Percentiles rank a stretch among this genome's conserved stretches.
phyloP scores from a whole-genome alignment of 805 yeast species.

The Yamadazyma laniorum region DNA sequence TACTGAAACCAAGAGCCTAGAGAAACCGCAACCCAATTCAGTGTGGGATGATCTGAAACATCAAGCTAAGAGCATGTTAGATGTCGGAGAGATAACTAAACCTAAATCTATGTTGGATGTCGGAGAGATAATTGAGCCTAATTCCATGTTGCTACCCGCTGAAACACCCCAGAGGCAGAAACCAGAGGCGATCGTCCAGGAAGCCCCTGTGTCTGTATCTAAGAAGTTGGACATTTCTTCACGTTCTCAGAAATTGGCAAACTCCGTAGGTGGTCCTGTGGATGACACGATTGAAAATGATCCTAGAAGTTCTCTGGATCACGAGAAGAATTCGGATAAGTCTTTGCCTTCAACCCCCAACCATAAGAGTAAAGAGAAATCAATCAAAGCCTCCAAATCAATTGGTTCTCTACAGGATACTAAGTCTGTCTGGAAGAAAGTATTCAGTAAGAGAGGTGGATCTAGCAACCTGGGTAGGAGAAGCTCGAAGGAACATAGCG shows the following conservation, averaged over 20 bases:
- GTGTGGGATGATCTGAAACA: slow-evolving; percentile 2
- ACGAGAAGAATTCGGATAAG: slow-evolving; percentile 4
- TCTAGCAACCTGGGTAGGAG: too few relatives aligned
- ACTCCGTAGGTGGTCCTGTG: not conserved
- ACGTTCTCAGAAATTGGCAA: too few relatives aligned
- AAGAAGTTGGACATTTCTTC: too few relatives aligned
- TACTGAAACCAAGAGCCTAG: not conserved
- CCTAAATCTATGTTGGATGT: slow-evolving; percentile 6
- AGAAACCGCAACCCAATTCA: slow-evolving; percentile 2
- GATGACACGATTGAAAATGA: slow-evolving; percentile 5
- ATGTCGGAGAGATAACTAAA: not conserved
- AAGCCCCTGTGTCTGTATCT: too few relatives aligned
- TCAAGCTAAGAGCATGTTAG: slow-evolving; percentile 6
- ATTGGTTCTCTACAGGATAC: slow-evolving; percentile 2
- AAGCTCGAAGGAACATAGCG: too few relatives aligned
- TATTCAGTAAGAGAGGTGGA: slow-evolving; percentile 11
- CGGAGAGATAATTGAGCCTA: too few relatives aligned
- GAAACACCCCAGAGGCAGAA: too few relatives aligned
- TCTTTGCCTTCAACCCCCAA: slow-evolving; percentile 14
- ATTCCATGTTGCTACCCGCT: too few relatives aligned
- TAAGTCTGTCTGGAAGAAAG: slow-evolving; percentile 13
- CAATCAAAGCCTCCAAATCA: slow-evolving; percentile 4
- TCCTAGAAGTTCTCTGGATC: too few relatives aligned
- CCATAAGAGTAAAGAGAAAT: slow-evolving; percentile 1
- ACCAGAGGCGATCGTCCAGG: too few relatives aligned